Evolutionary conservation across 306 rosid species (phyloP), one percentile per base, ranked within the genome.

Genomic region (Lablab purpureus): DNA sequence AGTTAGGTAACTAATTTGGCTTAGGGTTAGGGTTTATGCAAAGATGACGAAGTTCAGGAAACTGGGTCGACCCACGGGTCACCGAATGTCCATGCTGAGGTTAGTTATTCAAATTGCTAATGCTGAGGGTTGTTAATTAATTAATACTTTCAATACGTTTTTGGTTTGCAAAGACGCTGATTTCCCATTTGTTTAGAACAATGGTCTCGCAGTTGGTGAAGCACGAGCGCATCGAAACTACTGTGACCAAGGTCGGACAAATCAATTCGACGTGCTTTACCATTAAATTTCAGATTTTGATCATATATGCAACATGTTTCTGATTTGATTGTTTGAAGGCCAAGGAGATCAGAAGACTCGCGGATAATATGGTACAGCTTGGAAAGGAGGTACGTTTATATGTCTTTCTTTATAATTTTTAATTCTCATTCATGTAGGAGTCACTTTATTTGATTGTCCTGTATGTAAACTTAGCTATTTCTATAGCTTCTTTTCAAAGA

Each of bases 211-310:
- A 95, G 84, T 70, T 95, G 87, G 98, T 95, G 82, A 95, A 90
- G 91, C 97, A 95, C 52, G 96, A 95, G 83, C 97, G 99, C 12
- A 91, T 95, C 9, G 99, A 95, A 92, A 95, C 99, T 78, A 95
- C 99, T 51, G 87, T 93, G 73, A 85, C 97, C 77, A 95, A 95
- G 98, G 98, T 81, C n/a, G n/a, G n/a, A n/a, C n/a, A n/a, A n/a
- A 71, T 62, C 2, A 34, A 6, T 23, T 8, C 25, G 34, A 71
- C 17, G 47, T n/a, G n/a, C n/a, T 75, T 45, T 75, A 43, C 25
- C 8, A 7, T 76, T 34, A 19, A 75, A 30, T 79, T 67, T 27
- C 25, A 13, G 32, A 56, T 14, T 56, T 68, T n/a, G n/a, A n/a
- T n/a, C n/a, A n/a, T n/a, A n/a, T n/a, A n/a, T n/a, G n/a, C n/a